phyloP scores from a whole-genome alignment of 805 yeast genomes.

The Ogataea ramenticola region DNA sequence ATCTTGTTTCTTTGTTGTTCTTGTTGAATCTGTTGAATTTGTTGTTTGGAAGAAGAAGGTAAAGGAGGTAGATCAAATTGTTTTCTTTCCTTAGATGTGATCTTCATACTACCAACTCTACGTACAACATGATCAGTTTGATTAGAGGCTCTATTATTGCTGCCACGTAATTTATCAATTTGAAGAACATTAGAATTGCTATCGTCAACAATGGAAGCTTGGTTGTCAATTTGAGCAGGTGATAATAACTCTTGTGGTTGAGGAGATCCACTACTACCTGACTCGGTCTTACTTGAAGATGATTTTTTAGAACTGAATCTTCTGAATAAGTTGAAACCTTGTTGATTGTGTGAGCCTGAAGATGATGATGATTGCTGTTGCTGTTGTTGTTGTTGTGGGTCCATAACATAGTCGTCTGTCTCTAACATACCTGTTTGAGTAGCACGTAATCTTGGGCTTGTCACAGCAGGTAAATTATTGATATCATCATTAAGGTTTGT shows the following conservation, averaged over 20 bases:
- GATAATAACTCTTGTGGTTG: neutral
- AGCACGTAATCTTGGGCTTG: neutral
- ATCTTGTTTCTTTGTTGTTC: neutral
- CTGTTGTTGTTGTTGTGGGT: constrained; percentile 12
- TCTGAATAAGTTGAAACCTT: constrained; percentile 22
- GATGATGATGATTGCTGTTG: constrained; percentile 11
- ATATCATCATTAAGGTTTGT: neutral
- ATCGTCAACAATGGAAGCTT: constrained; percentile 6
- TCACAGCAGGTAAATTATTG: neutral
- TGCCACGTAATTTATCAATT: constrained; percentile 7
- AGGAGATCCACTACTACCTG: neutral
- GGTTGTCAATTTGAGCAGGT: no score
- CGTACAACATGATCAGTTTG: constrained; percentile 28
- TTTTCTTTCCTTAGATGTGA: constrained; percentile 49
- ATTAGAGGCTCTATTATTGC: neutral
- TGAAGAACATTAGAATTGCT: constrained; percentile 6
- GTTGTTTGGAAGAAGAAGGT: constrained; percentile 20
- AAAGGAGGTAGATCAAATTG: constrained; percentile 20
- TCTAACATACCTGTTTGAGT: neutral
- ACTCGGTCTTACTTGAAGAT: constrained; percentile 3
- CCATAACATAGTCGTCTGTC: constrained; percentile 2
- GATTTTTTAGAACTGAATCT: constrained; percentile 25
- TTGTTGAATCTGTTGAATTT: constrained; percentile 20
- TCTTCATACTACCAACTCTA: constrained; percentile 54
- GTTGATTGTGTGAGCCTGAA: constrained; percentile 1